Base-by-base conservation (phyloP, 768 basidiomycete genomes). In the Auricularia heimuer region DNA sequence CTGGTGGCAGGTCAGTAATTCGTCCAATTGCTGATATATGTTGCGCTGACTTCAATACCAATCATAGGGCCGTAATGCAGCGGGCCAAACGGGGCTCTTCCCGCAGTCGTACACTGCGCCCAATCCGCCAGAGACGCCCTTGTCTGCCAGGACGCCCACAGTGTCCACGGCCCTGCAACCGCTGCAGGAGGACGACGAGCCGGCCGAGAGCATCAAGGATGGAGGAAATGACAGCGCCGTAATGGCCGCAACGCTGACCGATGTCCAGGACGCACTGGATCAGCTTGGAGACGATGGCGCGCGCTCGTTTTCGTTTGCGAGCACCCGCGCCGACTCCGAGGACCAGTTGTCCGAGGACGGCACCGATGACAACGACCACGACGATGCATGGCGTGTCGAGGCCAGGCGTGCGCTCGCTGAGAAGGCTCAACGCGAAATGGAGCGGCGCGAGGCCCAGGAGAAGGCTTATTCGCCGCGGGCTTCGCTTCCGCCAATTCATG, bases 261-360 rank as follows among this genome's bases (percentile, higher is more conserved):
- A 95, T 65, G 90, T 96, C 4, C 90, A 96, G 74, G 78, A 90
- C 68, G 93, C 92, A 21, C 94, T 95, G 69, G 90, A 94, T 66
- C 90, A 94, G 70, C 85, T 94, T 33, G 89, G 87, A 7, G 77
- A 77, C 16, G 85, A 88, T 65, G 85, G 83, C 6, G 76, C 80
- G 1, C 81, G 85, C 35, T 88, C 89, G 70, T 90, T 90, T 74
- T 89, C 89, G 69, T 94, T 92, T 71, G 81, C 85, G 2, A 89
- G 89, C 70, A 84, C 84, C 3, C 79, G 79, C 16, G 86, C 82
- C 63, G 82, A 82, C 12, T 77, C 78, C 7, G 76, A 73, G 6
- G 85, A 85, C 47, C 83, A 83, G 4, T 82, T 82, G 37, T 79
- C 75, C 45, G 81, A 80, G 64, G 79, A 86, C 64, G 85, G 83